Evolutionary conservation across 176 grass and related monocot genomes (phyloP).

Genomic region (Alloteropsis semialata): DNA sequence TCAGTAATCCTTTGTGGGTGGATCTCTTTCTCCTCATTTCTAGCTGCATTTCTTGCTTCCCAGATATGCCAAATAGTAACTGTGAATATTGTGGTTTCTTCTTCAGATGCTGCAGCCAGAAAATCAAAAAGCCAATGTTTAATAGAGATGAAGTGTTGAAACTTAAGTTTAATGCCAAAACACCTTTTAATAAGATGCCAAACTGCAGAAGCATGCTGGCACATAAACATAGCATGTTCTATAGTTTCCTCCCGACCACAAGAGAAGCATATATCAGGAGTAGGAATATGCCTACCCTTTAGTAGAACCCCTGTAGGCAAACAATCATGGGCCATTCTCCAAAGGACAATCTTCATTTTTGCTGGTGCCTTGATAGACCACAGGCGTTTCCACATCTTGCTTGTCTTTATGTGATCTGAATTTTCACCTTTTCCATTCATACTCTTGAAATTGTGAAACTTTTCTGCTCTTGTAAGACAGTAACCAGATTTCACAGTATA

Average conservation of each 20-base stretch:
- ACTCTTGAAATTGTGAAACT: neutral
- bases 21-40: too few species aligned
- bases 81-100: too few species aligned
- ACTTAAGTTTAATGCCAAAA: too few species aligned
- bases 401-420: neutral
- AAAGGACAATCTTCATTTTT: neutral
- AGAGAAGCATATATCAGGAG: neutral
- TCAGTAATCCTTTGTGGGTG: too few species aligned
- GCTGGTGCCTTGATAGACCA: neutral
- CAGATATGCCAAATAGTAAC: too few species aligned
- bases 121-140: too few species aligned
- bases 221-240: neutral
- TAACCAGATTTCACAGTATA: neutral
- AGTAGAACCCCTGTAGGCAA: neutral
- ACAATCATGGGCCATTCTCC: neutral
- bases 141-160: too few species aligned
- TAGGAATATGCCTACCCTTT: neutral
- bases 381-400: neutral
- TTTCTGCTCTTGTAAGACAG: neutral
- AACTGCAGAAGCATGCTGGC: too few species aligned
- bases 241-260: neutral
- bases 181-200: too few species aligned
- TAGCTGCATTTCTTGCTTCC: too few species aligned
- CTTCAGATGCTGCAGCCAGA: too few species aligned
- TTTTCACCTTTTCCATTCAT: neutral